phyloP scores from a whole-genome alignment of 345 rosid species.

The Reutealis trisperma region DNA sequence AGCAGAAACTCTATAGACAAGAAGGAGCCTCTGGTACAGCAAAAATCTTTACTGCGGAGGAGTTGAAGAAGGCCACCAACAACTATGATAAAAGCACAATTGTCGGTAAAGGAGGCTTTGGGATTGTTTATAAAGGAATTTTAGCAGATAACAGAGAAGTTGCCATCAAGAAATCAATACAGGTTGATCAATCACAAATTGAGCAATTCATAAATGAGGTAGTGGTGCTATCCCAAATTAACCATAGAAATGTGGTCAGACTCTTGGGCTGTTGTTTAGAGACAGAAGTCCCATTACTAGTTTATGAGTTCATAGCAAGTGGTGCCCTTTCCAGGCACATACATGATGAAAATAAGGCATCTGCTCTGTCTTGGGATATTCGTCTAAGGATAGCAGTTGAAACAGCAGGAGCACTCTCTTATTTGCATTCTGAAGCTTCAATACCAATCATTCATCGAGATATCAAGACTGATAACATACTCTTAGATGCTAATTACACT shows the following conservation, averaged over 20 bases:
- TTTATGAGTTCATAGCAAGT: not conserved
- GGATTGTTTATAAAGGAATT: conserved; percentile 17
- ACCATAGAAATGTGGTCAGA: not conserved
- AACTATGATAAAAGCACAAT: conserved; percentile 12
- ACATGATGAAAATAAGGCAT: conserved; percentile 1
- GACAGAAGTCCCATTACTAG: not conserved
- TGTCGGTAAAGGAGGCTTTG: not conserved
- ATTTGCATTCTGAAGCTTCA: conserved; percentile 38
- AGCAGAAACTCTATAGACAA: not conserved
- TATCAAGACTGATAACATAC: conserved; percentile 49
- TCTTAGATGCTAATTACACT: conserved; percentile 36
- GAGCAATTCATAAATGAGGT: conserved; percentile 24
- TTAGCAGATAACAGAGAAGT: conserved; percentile 16
- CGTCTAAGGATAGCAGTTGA: conserved; percentile 42
- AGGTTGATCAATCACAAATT: conserved; percentile 18
- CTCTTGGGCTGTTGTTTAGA: not conserved
- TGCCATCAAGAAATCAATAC: conserved; percentile 29
- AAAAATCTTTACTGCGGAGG: conserved; percentile 16
- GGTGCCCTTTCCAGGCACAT: not conserved
- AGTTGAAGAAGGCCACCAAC: conserved; percentile 31
- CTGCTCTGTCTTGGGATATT: conserved; percentile 30
- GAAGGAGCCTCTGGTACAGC: not conserved
- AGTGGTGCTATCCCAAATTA: not conserved
- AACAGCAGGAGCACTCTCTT: conserved; percentile 33
- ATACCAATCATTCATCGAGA: conserved; percentile 48